Percentiles rank a stretch among this genome's conserved stretches.
phyloP scores from a whole-genome alignment of 2,329 filamentous ascomycete species.

The Penicillium sp. region DNA sequence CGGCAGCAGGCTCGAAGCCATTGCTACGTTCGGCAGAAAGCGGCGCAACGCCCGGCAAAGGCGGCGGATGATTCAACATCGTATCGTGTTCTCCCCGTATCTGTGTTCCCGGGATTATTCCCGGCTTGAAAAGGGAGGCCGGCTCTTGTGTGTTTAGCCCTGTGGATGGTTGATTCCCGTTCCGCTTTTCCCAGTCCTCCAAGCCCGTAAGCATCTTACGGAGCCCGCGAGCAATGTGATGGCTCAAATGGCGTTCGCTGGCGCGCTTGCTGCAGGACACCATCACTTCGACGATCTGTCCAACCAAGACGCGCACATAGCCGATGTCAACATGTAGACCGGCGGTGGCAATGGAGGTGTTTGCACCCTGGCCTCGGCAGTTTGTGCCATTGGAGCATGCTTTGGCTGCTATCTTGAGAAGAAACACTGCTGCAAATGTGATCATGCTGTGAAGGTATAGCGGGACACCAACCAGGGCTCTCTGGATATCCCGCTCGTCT shows the following conservation, averaged over 20 bases:
- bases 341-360: constrained; percentile 37
- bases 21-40: constrained; percentile 37
- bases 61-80: constrained; percentile 33
- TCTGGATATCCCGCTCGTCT: constrained; percentile 42
- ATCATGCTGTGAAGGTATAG: constrained; percentile 46
- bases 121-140: constrained; percentile 33
- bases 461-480: constrained; percentile 41
- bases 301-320: constrained; percentile 34
- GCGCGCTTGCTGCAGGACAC: constrained; percentile 36
- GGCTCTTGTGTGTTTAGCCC: constrained; percentile 23
- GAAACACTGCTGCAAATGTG: constrained; percentile 44
- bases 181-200: constrained; percentile 38
- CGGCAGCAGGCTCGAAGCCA: constrained; percentile 19
- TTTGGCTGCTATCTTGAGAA: constrained; percentile 43
- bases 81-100: constrained; percentile 35
- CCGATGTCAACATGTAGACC: constrained; percentile 32
- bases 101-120: constrained; percentile 35
- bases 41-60: constrained; percentile 35
- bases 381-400: constrained; percentile 29
- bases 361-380: constrained; percentile 32
- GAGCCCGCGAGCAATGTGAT: constrained; percentile 37
- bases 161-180: constrained; percentile 18
- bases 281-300: constrained; percentile 35
- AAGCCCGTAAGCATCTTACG: constrained; percentile 38
- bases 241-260: constrained; percentile 38